Conservation (phyloP, 805 yeast species). For the Kluyveromyces lactis region DNA sequence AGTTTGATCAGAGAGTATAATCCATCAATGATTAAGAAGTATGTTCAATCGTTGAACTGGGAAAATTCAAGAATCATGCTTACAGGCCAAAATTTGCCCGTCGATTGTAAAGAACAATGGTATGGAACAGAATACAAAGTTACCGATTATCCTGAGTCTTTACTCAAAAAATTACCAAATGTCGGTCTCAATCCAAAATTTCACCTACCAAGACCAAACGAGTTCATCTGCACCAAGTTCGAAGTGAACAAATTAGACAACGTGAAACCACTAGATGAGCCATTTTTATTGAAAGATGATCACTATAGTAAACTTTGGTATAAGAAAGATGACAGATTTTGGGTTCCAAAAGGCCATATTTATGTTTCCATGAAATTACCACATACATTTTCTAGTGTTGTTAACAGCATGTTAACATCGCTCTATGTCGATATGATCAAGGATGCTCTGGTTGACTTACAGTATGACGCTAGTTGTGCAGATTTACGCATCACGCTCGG, state of each 20-base stretch:
- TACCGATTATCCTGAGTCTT: constrained; percentile 34
- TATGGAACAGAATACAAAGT: constrained; percentile 77
- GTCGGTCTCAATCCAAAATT: constrained; percentile 31
- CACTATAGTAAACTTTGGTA: constrained; percentile 62
- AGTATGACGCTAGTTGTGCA: constrained; percentile 80
- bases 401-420: constrained; percentile 47
- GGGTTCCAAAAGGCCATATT: constrained; percentile 79
- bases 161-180: constrained; percentile 29
- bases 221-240: constrained; percentile 76
- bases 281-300: constrained; percentile 52
- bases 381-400: constrained; percentile 48
- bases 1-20: constrained; percentile 52
- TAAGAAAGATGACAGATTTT: constrained; percentile 81
- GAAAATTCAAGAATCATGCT: constrained; percentile 55
- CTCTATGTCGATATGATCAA: constrained; percentile 63
- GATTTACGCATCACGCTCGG: constrained; percentile 55
- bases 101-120: constrained; percentile 64
- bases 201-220: constrained; percentile 65
- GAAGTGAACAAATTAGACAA: constrained; percentile 40
- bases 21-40: constrained; percentile 42
- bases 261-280: constrained; percentile 37
- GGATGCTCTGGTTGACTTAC: constrained; percentile 60
- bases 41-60: constrained; percentile 41
- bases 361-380: constrained; percentile 61
- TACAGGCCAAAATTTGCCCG: constrained; percentile 43